These are phyloP conservation scores for Cichorium intybus DNA, from an alignment of 140 eudicot genomes.

Conservation along the genomic window DNA sequence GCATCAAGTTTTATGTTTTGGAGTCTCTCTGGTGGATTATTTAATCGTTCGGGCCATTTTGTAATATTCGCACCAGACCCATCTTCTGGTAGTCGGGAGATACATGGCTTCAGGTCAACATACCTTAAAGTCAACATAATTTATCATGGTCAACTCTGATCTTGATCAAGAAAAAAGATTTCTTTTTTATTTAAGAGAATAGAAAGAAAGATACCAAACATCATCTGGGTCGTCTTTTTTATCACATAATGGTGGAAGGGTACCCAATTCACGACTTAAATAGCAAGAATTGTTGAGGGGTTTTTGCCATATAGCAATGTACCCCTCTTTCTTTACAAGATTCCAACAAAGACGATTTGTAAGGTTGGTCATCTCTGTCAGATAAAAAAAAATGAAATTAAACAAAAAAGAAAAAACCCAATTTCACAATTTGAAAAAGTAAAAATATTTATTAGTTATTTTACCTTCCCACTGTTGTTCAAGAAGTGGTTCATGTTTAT, in stretches of 20 bases:
- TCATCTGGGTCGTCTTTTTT: conserved; percentile 71
- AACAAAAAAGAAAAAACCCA: not conserved
- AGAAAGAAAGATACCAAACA: conserved; percentile 52
- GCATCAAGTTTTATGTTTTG: conserved; percentile 85
- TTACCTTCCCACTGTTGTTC: conserved; percentile 99
- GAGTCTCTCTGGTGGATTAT: conserved; percentile 79
- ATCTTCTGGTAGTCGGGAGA: conserved; percentile 74
- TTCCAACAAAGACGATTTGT: conserved; percentile 91
- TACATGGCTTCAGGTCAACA: conserved; percentile 82
- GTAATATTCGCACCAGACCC: conserved; percentile 73
- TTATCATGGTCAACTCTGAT: not conserved
- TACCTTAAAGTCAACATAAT: conserved; percentile 51
- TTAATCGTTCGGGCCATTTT: conserved; percentile 80
- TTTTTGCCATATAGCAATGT: conserved; percentile 95
- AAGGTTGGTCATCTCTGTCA: conserved; percentile 73
- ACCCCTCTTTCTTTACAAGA: conserved; percentile 90
- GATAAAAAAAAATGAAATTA: not conserved
- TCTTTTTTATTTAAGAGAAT: not conserved
- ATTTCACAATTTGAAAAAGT: not conserved
- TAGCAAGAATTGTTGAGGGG: conserved; percentile 77
- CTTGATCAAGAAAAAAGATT: not conserved
- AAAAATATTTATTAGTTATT: not conserved
- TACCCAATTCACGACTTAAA: conserved; percentile 66
- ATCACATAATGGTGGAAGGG: conserved; percentile 80
- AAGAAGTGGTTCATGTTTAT: conserved; percentile 84